Conservation (phyloP, 1,284 basidiomycete species). For the Malassezia sympodialis region DNA sequence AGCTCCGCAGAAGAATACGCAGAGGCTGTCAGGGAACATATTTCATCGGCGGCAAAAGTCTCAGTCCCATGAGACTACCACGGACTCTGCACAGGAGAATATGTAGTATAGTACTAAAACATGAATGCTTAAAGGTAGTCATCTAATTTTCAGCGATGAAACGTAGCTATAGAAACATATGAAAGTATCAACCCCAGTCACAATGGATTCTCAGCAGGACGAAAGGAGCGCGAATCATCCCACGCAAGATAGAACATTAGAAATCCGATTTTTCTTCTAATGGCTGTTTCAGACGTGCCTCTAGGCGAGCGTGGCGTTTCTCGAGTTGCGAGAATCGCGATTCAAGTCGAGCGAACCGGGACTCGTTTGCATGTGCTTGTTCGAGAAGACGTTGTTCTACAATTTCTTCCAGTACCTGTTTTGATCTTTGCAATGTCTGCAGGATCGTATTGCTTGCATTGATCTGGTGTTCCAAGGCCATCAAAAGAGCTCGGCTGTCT, state of each 20-base stretch:
- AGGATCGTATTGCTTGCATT: constrained; percentile 40
- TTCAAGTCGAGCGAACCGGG: constrained; percentile 20
- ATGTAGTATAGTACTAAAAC: neutral
- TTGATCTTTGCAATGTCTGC: constrained; percentile 40
- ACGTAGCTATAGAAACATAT: neutral
- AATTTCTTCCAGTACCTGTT: constrained; percentile 36
- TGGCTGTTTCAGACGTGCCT: neutral
- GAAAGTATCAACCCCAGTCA: neutral
- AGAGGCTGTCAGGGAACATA: no score
- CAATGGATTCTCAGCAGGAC: neutral
- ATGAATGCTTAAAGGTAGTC: neutral
- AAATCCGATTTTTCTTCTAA: neutral
- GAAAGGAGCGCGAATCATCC: neutral
- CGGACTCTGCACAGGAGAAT: neutral
- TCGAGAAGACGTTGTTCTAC: constrained; percentile 36
- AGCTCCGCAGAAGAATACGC: neutral
- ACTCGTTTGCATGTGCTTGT: constrained; percentile 34
- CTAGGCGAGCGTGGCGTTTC: neutral
- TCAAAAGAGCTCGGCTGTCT: constrained; percentile 43
- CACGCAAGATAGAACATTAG: neutral
- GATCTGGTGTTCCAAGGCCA: constrained; percentile 45
- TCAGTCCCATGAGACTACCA: no score
- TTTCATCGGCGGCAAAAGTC: no score
- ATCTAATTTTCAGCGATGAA: neutral
- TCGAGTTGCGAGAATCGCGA: constrained; percentile 12